Percentiles rank a stretch among this genome's conserved stretches.
phyloP scores from a whole-genome alignment of 2,329 filamentous ascomycete species.

The Ascochyta viciae-villosae region DNA sequence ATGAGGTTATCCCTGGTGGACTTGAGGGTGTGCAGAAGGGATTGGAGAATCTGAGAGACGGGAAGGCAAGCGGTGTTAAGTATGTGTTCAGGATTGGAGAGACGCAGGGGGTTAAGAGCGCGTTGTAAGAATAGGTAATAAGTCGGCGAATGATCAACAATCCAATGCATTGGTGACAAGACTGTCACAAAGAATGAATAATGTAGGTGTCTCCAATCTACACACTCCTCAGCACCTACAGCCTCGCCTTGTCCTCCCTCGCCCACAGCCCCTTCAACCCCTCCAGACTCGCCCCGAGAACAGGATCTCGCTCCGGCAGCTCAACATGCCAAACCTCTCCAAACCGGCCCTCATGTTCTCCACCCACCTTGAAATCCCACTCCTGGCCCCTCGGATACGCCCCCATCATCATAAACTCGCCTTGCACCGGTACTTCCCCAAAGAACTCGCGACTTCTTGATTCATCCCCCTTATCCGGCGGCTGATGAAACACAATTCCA shows the following conservation, averaged over 20 bases:
- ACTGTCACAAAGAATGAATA: too few relatives aligned
- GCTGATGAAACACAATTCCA: slow-evolving; percentile 54
- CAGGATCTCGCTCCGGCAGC: slow-evolving; percentile 57
- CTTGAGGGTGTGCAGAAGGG: slow-evolving; percentile 61
- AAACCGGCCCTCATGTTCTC: slow-evolving; percentile 52
- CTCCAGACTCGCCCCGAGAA: slow-evolving; percentile 47
- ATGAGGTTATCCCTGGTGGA: slow-evolving; percentile 62
- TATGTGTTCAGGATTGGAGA: slow-evolving; percentile 67
- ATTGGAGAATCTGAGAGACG: slow-evolving; percentile 63
- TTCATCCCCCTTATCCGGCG: slow-evolving; percentile 46
- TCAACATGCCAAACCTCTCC: slow-evolving; percentile 55
- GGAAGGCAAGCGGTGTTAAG: slow-evolving; percentile 69
- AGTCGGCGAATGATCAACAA: too few relatives aligned
- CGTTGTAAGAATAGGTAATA: slow-evolving; percentile 9
- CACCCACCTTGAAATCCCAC: slow-evolving; percentile 61
- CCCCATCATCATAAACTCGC: slow-evolving; percentile 64
- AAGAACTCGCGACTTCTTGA: slow-evolving; percentile 47
- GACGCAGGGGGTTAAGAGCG: slow-evolving; percentile 41
- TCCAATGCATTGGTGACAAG: too few relatives aligned
- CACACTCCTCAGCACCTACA: too few relatives aligned
- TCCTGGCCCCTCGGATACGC: slow-evolving; percentile 59
- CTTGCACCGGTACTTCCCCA: slow-evolving; percentile 46
- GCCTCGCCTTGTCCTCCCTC: too few relatives aligned
- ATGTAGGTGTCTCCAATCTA: too few relatives aligned
- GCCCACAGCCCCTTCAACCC: slow-evolving; percentile 5